Conservation (phyloP, 768 basidiomycete genomes). For the Gloeostereum incarnatum region DNA sequence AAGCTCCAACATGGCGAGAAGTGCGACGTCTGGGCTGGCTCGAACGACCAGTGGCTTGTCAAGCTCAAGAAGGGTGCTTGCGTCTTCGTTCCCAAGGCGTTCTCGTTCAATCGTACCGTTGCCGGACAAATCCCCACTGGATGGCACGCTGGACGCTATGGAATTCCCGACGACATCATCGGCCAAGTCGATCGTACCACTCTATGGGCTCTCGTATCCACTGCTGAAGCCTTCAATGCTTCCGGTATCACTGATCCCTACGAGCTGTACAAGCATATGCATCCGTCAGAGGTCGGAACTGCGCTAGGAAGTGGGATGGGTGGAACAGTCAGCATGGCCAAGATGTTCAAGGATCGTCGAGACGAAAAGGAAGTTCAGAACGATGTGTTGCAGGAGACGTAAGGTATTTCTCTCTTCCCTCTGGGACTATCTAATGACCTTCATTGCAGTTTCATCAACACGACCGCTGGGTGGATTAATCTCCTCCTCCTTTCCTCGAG, state of each 20-base stretch:
- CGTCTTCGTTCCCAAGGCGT: conserved; percentile 87
- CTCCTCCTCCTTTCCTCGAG: conserved; percentile 89
- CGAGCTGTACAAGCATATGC: conserved; percentile 93
- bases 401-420: conserved; percentile 20
- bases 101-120: conserved; percentile 90
- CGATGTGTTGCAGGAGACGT: conserved; percentile 98
- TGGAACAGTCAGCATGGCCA: conserved; percentile 78
- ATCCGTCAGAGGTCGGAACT: conserved; percentile 94
- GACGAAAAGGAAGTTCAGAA: conserved; percentile 98
- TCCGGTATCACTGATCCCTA: conserved; percentile 98
- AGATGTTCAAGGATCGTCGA: conserved; percentile 99
- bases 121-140: conserved; percentile 97
- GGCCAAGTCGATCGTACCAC: conserved; percentile 89
- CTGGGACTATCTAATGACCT: conserved; percentile 1
- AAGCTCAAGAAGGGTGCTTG: conserved; percentile 99
- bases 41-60: conserved; percentile 93
- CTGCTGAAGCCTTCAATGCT: conserved; percentile 92
- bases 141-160: conserved; percentile 94
- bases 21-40: conserved; percentile 89
- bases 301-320: conserved; percentile 97
- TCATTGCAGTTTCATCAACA: conserved; percentile 85
- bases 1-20: conserved; percentile 95
- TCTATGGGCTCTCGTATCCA: conserved; percentile 91
- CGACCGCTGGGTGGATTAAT: conserved; percentile 97
- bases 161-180: conserved; percentile 93